Evolutionary conservation across 1,284 basidiomycete genomes (phyloP).

Genomic region (Microbotryomycetes sp.): DNA sequence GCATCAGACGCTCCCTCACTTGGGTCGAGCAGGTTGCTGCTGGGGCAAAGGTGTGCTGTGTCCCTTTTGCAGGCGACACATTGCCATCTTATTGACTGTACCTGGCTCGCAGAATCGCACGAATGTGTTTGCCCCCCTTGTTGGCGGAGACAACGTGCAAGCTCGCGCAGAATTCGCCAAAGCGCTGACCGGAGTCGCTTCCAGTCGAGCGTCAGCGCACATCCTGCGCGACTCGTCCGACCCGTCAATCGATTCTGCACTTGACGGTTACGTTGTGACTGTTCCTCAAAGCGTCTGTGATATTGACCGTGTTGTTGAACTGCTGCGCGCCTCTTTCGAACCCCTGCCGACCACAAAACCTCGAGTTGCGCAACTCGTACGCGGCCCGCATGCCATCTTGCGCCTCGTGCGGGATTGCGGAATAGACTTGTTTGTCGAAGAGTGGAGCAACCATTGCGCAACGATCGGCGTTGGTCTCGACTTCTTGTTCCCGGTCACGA

Average conservation of each 20-base stretch:
- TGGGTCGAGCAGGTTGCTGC: slow-evolving; percentile 56
- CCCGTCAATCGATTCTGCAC: slow-evolving; percentile 37
- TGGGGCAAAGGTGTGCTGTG: not conserved
- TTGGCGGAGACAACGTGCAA: slow-evolving; percentile 50
- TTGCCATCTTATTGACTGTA: slow-evolving; percentile 11
- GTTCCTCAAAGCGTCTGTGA: slow-evolving; percentile 20
- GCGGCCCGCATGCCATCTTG: slow-evolving; percentile 66
- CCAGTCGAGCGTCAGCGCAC: slow-evolving; percentile 51
- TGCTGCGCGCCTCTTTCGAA: slow-evolving; percentile 55
- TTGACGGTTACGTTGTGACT: slow-evolving; percentile 20
- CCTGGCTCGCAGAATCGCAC: slow-evolving; percentile 14
- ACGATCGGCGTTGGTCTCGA: slow-evolving; percentile 65
- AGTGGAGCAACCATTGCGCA: slow-evolving; percentile 51
- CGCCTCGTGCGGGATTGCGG: slow-evolving; percentile 56
- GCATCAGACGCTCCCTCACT: slow-evolving; percentile 55
- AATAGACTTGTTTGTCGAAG: slow-evolving; percentile 63
- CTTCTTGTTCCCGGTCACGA: slow-evolving; percentile 57
- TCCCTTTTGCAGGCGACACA: too few relatives aligned
- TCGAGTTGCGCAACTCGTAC: slow-evolving; percentile 53
- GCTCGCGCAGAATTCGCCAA: slow-evolving; percentile 59
- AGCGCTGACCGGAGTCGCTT: slow-evolving; percentile 52
- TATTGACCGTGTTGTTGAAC: slow-evolving; percentile 33
- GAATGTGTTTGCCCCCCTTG: slow-evolving; percentile 59
- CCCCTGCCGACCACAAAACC: slow-evolving; percentile 52
- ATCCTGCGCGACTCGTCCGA: slow-evolving; percentile 47